Conservation (phyloP, 768 basidiomycete genomes). For the Sarcodon aspratus region DNA sequence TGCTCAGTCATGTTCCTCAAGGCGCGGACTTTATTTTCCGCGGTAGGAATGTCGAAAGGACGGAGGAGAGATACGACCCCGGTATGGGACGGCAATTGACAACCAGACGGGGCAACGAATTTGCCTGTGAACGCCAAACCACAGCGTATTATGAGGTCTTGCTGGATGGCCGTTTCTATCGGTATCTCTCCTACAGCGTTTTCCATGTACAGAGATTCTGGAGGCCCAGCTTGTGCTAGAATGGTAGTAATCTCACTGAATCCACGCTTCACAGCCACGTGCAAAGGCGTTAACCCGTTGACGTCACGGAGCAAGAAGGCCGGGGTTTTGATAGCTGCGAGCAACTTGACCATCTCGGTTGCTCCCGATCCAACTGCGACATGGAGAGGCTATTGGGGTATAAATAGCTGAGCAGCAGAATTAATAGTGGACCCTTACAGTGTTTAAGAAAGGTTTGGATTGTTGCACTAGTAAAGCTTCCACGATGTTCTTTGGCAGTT, state of each 20-base stretch:
- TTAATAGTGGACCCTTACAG: slow-evolving; percentile 19
- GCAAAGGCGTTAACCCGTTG: slow-evolving; percentile 41
- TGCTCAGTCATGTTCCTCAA: slow-evolving; percentile 6
- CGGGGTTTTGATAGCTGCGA: slow-evolving; percentile 24
- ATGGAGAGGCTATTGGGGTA: slow-evolving; percentile 34
- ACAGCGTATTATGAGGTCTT: slow-evolving; percentile 4
- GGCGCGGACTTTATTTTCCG: slow-evolving; percentile 6
- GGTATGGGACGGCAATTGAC: background rate
- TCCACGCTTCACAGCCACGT: slow-evolving; percentile 28
- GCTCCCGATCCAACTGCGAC: slow-evolving; percentile 31
- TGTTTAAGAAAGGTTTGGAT: slow-evolving; percentile 33
- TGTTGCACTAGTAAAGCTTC: slow-evolving; percentile 32
- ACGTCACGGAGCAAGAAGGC: slow-evolving; percentile 28
- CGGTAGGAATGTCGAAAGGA: background rate
- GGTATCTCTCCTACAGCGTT: slow-evolving; percentile 26
- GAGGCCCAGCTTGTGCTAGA: slow-evolving; percentile 26
- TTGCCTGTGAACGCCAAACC: background rate
- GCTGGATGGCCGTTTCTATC: slow-evolving; percentile 12
- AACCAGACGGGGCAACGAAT: background rate
- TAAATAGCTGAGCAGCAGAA: background rate
- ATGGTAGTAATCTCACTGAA: slow-evolving; percentile 23
- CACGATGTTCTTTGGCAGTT: slow-evolving; percentile 38
- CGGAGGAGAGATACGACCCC: background rate
- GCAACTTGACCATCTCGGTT: slow-evolving; percentile 14
- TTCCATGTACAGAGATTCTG: slow-evolving; percentile 32